A percentile compares a stretch with the other conserved stretches of the same genome.
Evolutionary conservation across 2,329 filamentous ascomycete species (phyloP).

Genomic region (Sporothrix variecibatus): DNA sequence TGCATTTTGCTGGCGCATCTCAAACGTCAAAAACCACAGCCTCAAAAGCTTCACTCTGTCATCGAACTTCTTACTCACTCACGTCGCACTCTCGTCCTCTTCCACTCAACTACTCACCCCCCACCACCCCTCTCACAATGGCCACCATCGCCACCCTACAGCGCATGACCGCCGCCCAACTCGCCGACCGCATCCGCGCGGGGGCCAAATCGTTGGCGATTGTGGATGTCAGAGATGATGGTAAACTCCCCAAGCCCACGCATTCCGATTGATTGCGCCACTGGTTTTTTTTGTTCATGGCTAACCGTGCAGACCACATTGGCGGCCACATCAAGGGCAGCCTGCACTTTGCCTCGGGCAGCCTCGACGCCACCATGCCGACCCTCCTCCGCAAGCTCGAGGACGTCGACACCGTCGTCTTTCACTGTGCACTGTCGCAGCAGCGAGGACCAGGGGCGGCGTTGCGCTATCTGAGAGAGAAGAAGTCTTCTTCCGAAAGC

Average conservation of each 20-base stretch:
- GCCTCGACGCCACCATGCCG: slow-evolving; percentile 75
- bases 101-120: not conserved
- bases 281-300: not conserved
- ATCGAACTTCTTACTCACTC: not conserved
- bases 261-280: not conserved
- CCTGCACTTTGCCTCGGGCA: slow-evolving; percentile 71
- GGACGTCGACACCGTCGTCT: slow-evolving; percentile 81
- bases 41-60: not conserved
- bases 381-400: slow-evolving; percentile 77
- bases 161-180: slow-evolving; percentile 67
- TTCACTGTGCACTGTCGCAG: slow-evolving; percentile 92
- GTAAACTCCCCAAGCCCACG: slow-evolving; percentile 44
- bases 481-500: slow-evolving; percentile 30
- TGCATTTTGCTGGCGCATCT: not conserved
- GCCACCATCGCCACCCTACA: slow-evolving; percentile 63
- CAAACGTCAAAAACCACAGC: not conserved
- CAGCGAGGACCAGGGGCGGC: slow-evolving; percentile 86
- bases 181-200: slow-evolving; percentile 65
- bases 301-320: slow-evolving; percentile 66
- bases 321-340: slow-evolving; percentile 85
- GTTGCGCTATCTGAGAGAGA: slow-evolving; percentile 73
- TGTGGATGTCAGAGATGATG: slow-evolving; percentile 86
- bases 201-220: slow-evolving; percentile 63
- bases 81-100: not conserved
- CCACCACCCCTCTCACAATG: slow-evolving; percentile 36